Evolutionary conservation across 768 basidiomycete genomes (phyloP), one percentile per base, ranked within the genome.

Genomic region (Cantharellus cinnabarinus): DNA sequence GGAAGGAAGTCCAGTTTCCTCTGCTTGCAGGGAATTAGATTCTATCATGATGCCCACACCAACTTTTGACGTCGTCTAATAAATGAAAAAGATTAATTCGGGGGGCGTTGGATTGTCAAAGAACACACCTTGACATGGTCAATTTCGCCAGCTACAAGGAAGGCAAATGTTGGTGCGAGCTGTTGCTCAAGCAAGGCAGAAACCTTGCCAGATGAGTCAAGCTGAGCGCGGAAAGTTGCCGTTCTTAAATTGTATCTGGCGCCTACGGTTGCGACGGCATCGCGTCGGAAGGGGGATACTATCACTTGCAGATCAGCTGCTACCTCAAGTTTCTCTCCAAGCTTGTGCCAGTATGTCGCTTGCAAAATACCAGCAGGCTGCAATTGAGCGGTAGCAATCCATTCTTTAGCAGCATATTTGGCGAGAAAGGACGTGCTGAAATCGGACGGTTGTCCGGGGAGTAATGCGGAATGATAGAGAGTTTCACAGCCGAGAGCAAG

Each of bases 11-110:
- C 63, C 63, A 63, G 64, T 62, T 62, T 65, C 65, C 65, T 65
- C 65, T 0, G 65, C 63, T 4, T 60, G 62, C n/a, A 72, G 66
- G 34, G 69, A 67, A 5, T 69, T 67, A 1, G 70, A 69, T 77
- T 98, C 93, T 62, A 98, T 89, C 89, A 91, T 94, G 70, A 98
- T 89, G 74, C 93, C 93, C 4, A 97, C 83, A 62, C 94, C 94
- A 61, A 95, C 83, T 72, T 91, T 94, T 38, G 89, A 86, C 48
- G 89, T 75, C 70, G 90, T 54, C 48, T 54, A 44, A 15, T 15
- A 48, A 14, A 7, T 35, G 5, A 42, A 20, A 4, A n/a, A 39
- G 15, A 42, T 5, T n/a, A 50, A n/a, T 50, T 20, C 40, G 4
- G 5, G 37, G 29, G 20, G 34, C 14, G 20, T 15, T 42, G 38